phyloP scores from a whole-genome alignment of 768 basidiomycete genomes.

The Boletus pseudo-olivaceus region DNA sequence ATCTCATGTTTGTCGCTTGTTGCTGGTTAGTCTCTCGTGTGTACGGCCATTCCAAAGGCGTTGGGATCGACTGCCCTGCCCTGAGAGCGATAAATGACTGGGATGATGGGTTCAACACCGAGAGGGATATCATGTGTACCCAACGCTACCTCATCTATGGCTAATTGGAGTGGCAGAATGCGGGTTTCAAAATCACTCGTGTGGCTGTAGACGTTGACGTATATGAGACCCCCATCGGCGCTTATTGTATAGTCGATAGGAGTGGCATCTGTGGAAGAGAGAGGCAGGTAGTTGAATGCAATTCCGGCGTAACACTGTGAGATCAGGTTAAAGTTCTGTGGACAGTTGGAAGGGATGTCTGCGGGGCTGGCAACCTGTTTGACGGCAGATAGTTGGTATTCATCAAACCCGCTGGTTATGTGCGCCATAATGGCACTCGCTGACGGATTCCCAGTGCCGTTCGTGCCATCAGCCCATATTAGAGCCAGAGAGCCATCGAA shows the following conservation, averaged over 20 bases:
- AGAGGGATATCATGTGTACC: neutral
- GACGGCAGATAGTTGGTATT: constrained; percentile 46
- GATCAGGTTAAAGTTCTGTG: constrained; percentile 67
- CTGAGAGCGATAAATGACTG: constrained; percentile 71
- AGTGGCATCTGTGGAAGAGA: constrained; percentile 24
- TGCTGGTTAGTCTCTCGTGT: constrained; percentile 64
- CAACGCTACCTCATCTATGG: constrained; percentile 58
- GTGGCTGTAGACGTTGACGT: constrained; percentile 64
- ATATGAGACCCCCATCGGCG: constrained; percentile 60
- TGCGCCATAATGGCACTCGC: constrained; percentile 58
- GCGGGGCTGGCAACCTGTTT: constrained; percentile 43
- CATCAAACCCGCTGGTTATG: constrained; percentile 51
- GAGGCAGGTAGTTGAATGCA: constrained; percentile 56
- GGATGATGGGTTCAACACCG: neutral
- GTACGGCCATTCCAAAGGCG: constrained; percentile 72
- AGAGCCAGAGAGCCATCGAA: constrained; percentile 53
- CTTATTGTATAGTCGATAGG: constrained; percentile 66
- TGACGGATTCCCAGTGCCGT: constrained; percentile 50
- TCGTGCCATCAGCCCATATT: constrained; percentile 68
- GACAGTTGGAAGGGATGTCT: constrained; percentile 57
- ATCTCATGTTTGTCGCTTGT: constrained; percentile 50
- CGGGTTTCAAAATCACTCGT: constrained; percentile 65
- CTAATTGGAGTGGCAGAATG: constrained; percentile 73
- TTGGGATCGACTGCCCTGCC: constrained; percentile 51
- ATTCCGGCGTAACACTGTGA: constrained; percentile 72